phyloP scores from a whole-genome alignment of 208 protist genomes.

The Trypanosomatidae sp. region DNA sequence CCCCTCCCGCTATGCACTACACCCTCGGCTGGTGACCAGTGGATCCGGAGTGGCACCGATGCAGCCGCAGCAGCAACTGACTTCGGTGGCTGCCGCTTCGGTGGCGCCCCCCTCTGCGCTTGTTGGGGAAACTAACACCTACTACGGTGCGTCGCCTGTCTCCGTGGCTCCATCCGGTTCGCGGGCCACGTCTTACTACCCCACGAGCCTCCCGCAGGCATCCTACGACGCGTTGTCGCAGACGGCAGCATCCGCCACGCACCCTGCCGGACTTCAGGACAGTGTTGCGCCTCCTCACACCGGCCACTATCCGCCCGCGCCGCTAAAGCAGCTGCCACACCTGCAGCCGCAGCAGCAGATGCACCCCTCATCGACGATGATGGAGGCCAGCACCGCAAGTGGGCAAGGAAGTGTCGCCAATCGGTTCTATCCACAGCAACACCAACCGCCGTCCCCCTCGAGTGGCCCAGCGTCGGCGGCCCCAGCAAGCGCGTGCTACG shows the following conservation, averaged over 20 bases:
- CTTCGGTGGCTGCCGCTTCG: neutral
- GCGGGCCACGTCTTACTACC: neutral
- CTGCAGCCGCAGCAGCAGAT: conserved; percentile 1
- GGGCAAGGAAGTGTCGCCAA: neutral
- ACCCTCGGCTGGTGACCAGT: neutral
- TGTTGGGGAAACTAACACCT: neutral
- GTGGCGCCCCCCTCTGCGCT: neutral
- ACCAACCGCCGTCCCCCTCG: neutral
- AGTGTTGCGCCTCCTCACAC: neutral
- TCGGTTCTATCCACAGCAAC: neutral
- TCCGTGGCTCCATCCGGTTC: neutral
- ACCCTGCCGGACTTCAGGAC: neutral
- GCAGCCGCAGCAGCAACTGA: conserved; percentile 5
- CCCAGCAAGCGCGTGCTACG: neutral
- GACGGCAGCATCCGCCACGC: neutral
- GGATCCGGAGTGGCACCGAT: neutral
- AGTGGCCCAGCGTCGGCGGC: neutral
- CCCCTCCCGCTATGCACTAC: neutral
- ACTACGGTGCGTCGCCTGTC: neutral
- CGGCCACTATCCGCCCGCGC: neutral
- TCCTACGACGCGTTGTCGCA: neutral
- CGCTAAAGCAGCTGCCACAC: neutral
- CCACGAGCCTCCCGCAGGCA: neutral
- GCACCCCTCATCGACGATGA: neutral
- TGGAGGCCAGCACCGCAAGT: neutral